Evolutionary conservation across 371 early-diverging fungal genomes (phyloP), one percentile per base, ranked within the genome.

Genomic region (Coemansia sp.): DNA sequence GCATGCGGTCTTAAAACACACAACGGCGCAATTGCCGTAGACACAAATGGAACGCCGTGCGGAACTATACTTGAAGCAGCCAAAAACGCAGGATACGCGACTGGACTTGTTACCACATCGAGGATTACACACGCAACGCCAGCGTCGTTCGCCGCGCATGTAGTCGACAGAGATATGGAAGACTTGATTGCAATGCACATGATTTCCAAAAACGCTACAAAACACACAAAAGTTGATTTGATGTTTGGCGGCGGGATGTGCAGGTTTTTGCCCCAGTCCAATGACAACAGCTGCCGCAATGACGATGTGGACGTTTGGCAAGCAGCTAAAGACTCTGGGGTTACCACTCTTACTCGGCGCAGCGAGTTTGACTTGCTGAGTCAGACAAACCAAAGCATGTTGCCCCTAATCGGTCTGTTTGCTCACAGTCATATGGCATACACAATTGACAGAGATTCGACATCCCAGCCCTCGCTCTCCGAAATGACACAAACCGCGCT

Each of bases 11-110:
- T 84, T 7, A 95, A 95, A 75, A 86, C 91, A 0, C 93, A 90
- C 82, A 95, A 96, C 75, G 92, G 89, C 1, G 97, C 94, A 7
- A 90, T 95, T 59, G 93, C 84, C 51, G 88, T 88, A 84, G 82
- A 87, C 20, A 18, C 72, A 1, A 79, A 88, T 28, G 50, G 65
- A 3, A 8, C 4, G 1, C 93, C 97, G 0, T 96, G 96, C 71
- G 96, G 93, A 6, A 97, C 96, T 1, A 87, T 97, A 2, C 79
- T 97, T 12, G 98, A 97, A 79, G 92, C 96, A 0, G 98, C 98
- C 65, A 95, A 96, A 70, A 62, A 80, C 3, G 62, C 74, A 5
- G 91, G 92, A 3, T 89, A 90, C 82, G 16, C 84, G 30, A 97
- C 98, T 0, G 98, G 94, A 8, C 72, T 96, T n/a, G 94, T 97